Conservation (phyloP, 2,329 filamentous ascomycete genomes). For the Pseudocercospora ulei region DNA sequence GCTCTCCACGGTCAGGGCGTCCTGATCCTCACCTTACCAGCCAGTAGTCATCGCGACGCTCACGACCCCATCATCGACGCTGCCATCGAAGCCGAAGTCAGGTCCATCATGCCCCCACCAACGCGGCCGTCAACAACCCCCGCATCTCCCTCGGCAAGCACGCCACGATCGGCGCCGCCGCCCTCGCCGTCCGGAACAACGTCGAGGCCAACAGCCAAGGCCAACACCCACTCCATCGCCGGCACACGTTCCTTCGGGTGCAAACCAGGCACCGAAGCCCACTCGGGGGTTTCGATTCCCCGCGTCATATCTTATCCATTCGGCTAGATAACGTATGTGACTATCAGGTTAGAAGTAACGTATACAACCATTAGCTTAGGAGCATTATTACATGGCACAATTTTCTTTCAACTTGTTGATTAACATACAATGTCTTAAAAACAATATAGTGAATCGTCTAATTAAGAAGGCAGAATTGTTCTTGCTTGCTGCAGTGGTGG, state of each 20-base stretch:
- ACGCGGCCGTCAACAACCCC: constrained; percentile 11
- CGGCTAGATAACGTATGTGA: too few relatives aligned
- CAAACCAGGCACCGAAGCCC: too few relatives aligned
- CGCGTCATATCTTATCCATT: too few relatives aligned
- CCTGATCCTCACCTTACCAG: constrained; percentile 32
- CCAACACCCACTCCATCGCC: constrained; percentile 23
- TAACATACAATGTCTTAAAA: too few relatives aligned
- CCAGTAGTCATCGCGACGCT: constrained; percentile 21
- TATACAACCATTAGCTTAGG: too few relatives aligned
- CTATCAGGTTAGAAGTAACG: too few relatives aligned
- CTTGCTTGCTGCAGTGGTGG: too few relatives aligned
- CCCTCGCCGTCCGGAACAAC: constrained; percentile 11
- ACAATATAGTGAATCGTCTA: too few relatives aligned
- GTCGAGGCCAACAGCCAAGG: constrained; percentile 21
- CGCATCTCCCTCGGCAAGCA: constrained; percentile 18
- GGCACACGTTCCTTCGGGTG: constrained; percentile 32
- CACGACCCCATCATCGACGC: constrained; percentile 29
- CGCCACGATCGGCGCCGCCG: constrained; percentile 10
- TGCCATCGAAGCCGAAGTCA: constrained; percentile 28
- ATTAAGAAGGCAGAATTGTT: too few relatives aligned
- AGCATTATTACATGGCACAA: too few relatives aligned
- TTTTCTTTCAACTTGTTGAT: too few relatives aligned
- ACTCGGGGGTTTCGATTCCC: too few relatives aligned
- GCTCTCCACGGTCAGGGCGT: constrained; percentile 31
- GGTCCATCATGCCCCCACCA: constrained; percentile 27